These are phyloP conservation scores for Phyllosticta paracitricarpa DNA, from an alignment of 2,329 filamentous ascomycete species.

Conservation along the genomic window DNA sequence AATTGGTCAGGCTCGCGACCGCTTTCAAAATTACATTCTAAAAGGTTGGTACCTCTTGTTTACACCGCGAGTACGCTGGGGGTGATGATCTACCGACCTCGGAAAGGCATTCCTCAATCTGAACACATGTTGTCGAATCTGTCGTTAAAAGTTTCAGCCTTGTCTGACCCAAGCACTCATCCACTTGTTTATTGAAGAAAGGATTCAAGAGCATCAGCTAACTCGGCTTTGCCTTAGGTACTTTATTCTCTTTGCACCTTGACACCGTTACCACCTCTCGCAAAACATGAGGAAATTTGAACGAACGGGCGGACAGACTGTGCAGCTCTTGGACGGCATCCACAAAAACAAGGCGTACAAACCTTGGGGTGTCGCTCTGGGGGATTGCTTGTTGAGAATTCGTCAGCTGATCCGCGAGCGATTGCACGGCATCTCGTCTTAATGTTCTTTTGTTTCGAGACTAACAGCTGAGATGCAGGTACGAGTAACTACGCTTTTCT, in stretches of 20 bases:
- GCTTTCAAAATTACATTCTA: constrained; percentile 11
- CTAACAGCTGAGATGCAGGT: constrained; percentile 12
- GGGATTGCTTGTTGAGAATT: constrained; percentile 58
- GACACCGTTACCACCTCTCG: constrained; percentile 8
- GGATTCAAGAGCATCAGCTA: background rate
- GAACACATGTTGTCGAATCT: constrained; percentile 55
- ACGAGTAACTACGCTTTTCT: constrained; percentile 14
- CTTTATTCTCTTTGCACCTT: background rate
- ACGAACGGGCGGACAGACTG: constrained; percentile 61
- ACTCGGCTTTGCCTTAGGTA: constrained; percentile 8
- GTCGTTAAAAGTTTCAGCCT: constrained; percentile 57
- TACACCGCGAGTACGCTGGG: constrained; percentile 19
- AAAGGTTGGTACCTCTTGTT: constrained; percentile 34
- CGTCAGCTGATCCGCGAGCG: constrained; percentile 48
- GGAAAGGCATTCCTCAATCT: constrained; percentile 60
- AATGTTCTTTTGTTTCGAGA: background rate
- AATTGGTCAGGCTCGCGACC: background rate
- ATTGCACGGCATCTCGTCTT: constrained; percentile 1
- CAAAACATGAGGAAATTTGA: constrained; percentile 51
- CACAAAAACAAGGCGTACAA: constrained; percentile 53
- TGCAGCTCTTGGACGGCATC: constrained; percentile 41
- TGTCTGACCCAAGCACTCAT: constrained; percentile 44
- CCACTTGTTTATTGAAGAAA: constrained; percentile 4
- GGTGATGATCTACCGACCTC: constrained; percentile 55
- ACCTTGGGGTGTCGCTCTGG: constrained; percentile 45